Evolutionary conservation across 2,329 filamentous ascomycete species (phyloP), one percentile per base, ranked within the genome.

Genomic region (Colletotrichum sp.): DNA sequence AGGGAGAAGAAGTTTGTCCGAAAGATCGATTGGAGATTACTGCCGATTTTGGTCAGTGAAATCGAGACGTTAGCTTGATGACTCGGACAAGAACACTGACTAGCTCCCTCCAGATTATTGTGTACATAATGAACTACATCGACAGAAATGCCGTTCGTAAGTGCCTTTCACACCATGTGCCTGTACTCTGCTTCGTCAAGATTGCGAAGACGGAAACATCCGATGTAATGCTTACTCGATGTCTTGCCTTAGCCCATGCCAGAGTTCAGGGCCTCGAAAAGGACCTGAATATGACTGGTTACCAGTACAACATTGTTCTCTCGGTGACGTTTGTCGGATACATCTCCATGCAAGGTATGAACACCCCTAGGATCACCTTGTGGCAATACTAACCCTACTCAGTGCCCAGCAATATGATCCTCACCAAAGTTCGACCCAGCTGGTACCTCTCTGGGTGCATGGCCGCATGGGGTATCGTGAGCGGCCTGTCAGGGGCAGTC

Each of bases 81-180:
- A 18, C 5, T n/a, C 3, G 18, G 8, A 2, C 16, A 44, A n/a
- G 18, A n/a, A 2, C 5, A 22, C 22, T 59, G n/a, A 59, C 55
- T 28, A 28, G 8, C 16, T 59, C 5, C 8, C 0, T 26, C 44
- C n/a, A 77, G 75, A 75, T 78, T 28, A 55, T 92, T 68, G 91
- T 92, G 87, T 93, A 92, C 78, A 90, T 93, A 76, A 84, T 93
- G 83, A 93, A 93, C 79, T 93, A 92, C 81, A 82, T 93, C 62
- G 90, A 83, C 44, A 78, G 81, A 1, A 83, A 83, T 39, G 81
- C 80, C 18, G 75, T 83, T 12, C 80, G 48, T 60, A 22, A 44
- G 34, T 44, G 15, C 8, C 5, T 57, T 10, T 44, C 12, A 28
- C 6, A 5, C 32, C 16, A 16, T 16, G 32, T 22, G 3, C 2